phyloP scores from a whole-genome alignment of 805 yeast species.

The Wickerhamomyces chambardii region DNA sequence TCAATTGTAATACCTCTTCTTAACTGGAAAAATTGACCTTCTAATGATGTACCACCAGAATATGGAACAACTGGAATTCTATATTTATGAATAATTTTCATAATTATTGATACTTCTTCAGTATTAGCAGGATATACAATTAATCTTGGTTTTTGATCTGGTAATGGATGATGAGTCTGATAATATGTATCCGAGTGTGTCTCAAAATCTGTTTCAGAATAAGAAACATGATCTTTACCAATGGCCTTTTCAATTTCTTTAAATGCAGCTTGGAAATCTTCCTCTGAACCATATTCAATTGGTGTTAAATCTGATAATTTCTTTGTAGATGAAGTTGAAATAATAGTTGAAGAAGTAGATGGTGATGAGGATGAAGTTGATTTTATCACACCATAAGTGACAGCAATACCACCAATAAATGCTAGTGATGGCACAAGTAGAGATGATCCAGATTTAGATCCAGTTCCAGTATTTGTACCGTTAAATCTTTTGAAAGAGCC shows the following conservation, averaged over 20 bases:
- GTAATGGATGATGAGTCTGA: slow-evolving; percentile 53
- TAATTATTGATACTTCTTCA: slow-evolving; percentile 53
- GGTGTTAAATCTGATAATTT: slow-evolving; percentile 23
- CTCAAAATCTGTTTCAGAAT: slow-evolving; percentile 30
- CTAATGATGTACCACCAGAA: slow-evolving; percentile 73
- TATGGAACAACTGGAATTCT: slow-evolving; percentile 68
- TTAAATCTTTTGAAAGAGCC: too few relatives aligned
- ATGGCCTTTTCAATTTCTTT: slow-evolving; percentile 28
- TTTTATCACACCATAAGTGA: too few relatives aligned
- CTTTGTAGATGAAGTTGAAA: slow-evolving; percentile 22
- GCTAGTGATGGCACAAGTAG: too few relatives aligned
- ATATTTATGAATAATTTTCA: slow-evolving; percentile 53
- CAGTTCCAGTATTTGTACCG: too few relatives aligned
- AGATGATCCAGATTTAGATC: too few relatives aligned
- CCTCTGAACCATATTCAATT: slow-evolving; percentile 30
- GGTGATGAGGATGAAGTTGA: too few relatives aligned
- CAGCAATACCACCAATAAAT: too few relatives aligned
- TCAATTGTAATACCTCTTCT: slow-evolving; percentile 62
- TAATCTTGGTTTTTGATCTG: slow-evolving; percentile 47
- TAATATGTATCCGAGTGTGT: slow-evolving; percentile 54
- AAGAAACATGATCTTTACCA: slow-evolving; percentile 25
- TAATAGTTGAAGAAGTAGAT: too few relatives aligned
- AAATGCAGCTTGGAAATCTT: slow-evolving; percentile 30
- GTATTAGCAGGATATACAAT: slow-evolving; percentile 58
- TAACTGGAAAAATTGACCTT: slow-evolving; percentile 74